Conservation (phyloP, 176 grass and related monocot genomes). For the Cocos nucifera region DNA sequence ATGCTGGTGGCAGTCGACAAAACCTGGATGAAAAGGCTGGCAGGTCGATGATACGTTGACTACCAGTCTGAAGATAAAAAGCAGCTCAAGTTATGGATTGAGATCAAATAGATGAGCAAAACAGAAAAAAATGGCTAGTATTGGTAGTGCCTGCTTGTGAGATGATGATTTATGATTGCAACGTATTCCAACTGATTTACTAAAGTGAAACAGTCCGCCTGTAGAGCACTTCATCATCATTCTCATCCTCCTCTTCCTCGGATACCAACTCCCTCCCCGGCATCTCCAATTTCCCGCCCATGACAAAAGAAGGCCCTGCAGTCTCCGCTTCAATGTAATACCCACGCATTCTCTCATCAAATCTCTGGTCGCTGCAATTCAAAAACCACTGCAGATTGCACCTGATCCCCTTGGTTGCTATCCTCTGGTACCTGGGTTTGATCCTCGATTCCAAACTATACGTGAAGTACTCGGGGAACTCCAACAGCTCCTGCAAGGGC, state of each 20-base stretch:
- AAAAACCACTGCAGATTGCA: slow-evolving; percentile 90
- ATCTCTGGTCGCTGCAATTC: slow-evolving; percentile 88
- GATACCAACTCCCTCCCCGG: slow-evolving; percentile 53
- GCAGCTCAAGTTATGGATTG: no score
- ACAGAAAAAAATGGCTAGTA: no score
- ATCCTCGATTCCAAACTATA: slow-evolving; percentile 94
- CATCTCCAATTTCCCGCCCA: slow-evolving; percentile 91
- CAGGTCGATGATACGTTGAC: no score
- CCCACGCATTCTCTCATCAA: slow-evolving; percentile 78
- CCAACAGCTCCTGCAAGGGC: slow-evolving; percentile 58
- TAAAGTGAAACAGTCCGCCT: slow-evolving; percentile 78
- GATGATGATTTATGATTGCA: no score
- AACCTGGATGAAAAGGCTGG: no score
- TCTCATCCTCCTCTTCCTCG: slow-evolving; percentile 62
- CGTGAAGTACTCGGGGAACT: slow-evolving; percentile 87
- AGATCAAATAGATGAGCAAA: no score
- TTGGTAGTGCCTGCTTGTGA: no score
- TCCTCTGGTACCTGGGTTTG: slow-evolving; percentile 65
- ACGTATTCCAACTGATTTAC: slow-evolving; percentile 25
- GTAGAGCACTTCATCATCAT: slow-evolving; percentile 82
- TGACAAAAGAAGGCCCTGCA: slow-evolving; percentile 62
- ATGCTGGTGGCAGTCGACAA: no score
- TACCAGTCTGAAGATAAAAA: no score
- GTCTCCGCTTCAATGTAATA: slow-evolving; percentile 79
- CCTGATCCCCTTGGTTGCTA: slow-evolving; percentile 51